Base-by-base conservation (phyloP, 768 basidiomycete species). In the Tulasnella sp. region DNA sequence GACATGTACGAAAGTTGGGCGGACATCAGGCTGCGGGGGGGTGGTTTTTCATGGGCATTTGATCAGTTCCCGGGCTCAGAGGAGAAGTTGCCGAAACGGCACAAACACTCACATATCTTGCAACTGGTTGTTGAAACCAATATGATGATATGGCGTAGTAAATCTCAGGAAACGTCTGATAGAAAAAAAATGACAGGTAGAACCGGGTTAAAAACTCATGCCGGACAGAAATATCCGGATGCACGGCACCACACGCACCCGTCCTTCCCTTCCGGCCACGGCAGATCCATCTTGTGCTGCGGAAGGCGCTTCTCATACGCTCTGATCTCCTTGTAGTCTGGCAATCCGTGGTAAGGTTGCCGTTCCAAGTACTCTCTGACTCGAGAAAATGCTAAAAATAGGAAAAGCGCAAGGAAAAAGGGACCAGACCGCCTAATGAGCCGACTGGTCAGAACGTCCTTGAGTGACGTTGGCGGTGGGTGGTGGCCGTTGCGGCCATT, bases 111-210 rank as follows among this genome's bases (percentile, higher is more conserved):
- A 90, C 89, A 86, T 84, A 86, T 91, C 89, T 82, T 90, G 89
- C 35, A 91, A 83, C 39, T 90, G 82, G 77, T 91, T 91, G 82
- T 90, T 90, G 77, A 90, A 84, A 0, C 90, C 90, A 75, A 88
- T 79, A 37, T 80, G 78, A 71, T 85, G 82, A 20, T 85, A 82
- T 75, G 87, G 85, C 73, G 85, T 86, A 5, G 84, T 83, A 79
- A 89, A 89, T 51, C 86, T 85, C 73, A 88, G 85, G 78, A 88
- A 89, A 35, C 88, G 83, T 15, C 77, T 77, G 40, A 76, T 46
- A 5, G 26, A 10, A 40, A 37, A 20, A 20, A 37, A 20, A 20
- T 9, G 16, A 61, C 20, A 18, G 18, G 3, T 35, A 35, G 35
- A 35, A 35, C 44, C 15, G 44, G 44, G 44, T 44, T 13, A 44